These are phyloP conservation scores for Sclerotinia sclerotiorum DNA, from an alignment of 2,329 filamentous ascomycete species.

Conservation along the genomic window DNA sequence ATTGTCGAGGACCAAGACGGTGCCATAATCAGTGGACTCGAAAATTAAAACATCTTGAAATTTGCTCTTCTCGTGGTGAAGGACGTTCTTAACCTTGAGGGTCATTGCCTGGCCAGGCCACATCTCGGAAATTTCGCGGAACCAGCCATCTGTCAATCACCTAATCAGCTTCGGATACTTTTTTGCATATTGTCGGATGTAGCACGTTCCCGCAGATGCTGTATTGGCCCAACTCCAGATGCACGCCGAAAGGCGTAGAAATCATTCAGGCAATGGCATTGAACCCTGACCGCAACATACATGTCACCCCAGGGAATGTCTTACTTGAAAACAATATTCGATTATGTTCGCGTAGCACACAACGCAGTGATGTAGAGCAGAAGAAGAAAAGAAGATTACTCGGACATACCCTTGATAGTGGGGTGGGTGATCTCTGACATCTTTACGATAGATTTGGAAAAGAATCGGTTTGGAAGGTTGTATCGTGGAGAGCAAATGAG, in stretches of 20 bases:
- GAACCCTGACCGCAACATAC: not conserved
- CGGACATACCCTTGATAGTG: slow-evolving; percentile 57
- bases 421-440: slow-evolving; percentile 58
- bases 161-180: slow-evolving; percentile 24
- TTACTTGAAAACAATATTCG: slow-evolving; percentile 17
- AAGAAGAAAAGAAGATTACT: not conserved
- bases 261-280: not conserved
- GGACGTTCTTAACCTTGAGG: slow-evolving; percentile 93
- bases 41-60: slow-evolving; percentile 99
- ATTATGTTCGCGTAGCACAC: not conserved
- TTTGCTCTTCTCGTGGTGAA: slow-evolving; percentile 98
- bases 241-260: slow-evolving; percentile 10
- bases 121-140: slow-evolving; percentile 98
- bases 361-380: not conserved
- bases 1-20: slow-evolving; percentile 94
- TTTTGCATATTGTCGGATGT: slow-evolving; percentile 22
- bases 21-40: slow-evolving; percentile 95
- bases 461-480: slow-evolving; percentile 1
- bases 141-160: slow-evolving; percentile 84
- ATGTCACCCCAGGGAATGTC: not conserved
- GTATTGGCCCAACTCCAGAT: slow-evolving; percentile 5
- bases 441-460: slow-evolving; percentile 14
- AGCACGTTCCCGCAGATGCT: slow-evolving; percentile 10
- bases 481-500: not conserved
- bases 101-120: slow-evolving; percentile 99